Evolutionary conservation across 2,329 filamentous ascomycete species (phyloP).

Genomic region (Lachnum nothofagi): DNA sequence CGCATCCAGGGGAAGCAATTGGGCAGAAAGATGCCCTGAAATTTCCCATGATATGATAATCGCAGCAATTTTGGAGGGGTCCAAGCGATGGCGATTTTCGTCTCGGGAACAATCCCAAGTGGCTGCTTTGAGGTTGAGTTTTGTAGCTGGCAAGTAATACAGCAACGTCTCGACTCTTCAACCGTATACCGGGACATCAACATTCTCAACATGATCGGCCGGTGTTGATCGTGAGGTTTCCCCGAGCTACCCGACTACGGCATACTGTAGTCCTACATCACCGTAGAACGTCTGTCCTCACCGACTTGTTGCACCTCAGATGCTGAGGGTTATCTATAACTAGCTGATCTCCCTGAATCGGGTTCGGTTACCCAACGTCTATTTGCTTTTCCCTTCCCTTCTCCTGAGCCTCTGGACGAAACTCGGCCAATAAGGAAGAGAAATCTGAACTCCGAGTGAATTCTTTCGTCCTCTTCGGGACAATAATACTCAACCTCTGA

Average conservation of each 20-base stretch:
- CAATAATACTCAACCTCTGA: background rate
- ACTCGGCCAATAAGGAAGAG: background rate
- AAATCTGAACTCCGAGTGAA: background rate
- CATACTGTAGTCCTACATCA: background rate
- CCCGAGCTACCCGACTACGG: background rate
- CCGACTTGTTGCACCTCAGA: background rate
- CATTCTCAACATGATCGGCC: background rate
- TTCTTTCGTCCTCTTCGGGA: background rate
- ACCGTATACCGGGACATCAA: background rate
- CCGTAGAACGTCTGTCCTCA: background rate
- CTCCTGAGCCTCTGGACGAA: background rate
- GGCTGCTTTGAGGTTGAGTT: background rate
- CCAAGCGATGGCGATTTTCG: slow-evolving; percentile 14
- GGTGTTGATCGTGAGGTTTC: background rate
- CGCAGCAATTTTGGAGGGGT: slow-evolving; percentile 5
- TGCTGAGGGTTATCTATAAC: too few species aligned
- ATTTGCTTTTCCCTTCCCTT: background rate
- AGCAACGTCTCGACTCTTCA: background rate
- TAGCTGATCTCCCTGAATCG: too few species aligned
- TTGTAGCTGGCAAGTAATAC: background rate
- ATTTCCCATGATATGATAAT: background rate
- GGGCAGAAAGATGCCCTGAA: slow-evolving; percentile 10
- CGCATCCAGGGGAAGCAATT: slow-evolving; percentile 13
- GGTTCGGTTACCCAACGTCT: background rate
- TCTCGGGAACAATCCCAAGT: slow-evolving; percentile 1